Evolutionary conservation across 2,329 filamentous ascomycete genomes (phyloP), one percentile per base, ranked within the genome.

Genomic region (Sporothrix schenckii): DNA sequence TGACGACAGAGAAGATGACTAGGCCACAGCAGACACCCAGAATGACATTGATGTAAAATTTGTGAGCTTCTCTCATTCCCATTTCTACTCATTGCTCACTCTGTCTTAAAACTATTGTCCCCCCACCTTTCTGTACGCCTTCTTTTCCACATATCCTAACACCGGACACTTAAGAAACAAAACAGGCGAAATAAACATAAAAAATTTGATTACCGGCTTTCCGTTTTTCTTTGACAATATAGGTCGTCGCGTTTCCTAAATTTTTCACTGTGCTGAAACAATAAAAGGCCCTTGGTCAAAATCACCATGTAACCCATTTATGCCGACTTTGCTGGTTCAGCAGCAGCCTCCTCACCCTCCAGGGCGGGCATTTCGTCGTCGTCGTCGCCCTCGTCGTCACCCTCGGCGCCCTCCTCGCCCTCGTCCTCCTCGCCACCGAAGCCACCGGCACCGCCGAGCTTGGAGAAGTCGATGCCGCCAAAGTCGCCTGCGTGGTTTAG

Each of bases 401-500:
- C 81, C 0, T 80, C 81, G 2, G 24, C 24, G 24, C 79, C 83
- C 56, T 81, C 82, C 61, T 47, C 70, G 11, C 60, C 34, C 16
- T 49, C 70, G 11, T 65, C 34, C 16, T 49, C 66, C 11, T 53
- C 69, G 79, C 82, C 73, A 81, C 82, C 69, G n/a, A 72, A 53
- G 56, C 50, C 73, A 60, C 76, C 78, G 63, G 82, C 88, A 74
- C 85, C 88, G 73, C 86, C 90, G 74, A 97, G 90, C 86, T 97
- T 96, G 77, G 92, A 95, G 88, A 97, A 97, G 83, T 97, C 93
- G 79, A 97, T 95, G 77, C 92, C 92, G 77, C 91, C 89, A 74
- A 95, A 92, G 80, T 93, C 92, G 75, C 88, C 69, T 67, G 75
- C 88, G 67, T 67, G 21, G 0, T 34, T 2, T 41, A 4, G 47